Evolutionary conservation across 352 stramenopile species (phyloP).

Genomic region (Phytophthora cactorum): DNA sequence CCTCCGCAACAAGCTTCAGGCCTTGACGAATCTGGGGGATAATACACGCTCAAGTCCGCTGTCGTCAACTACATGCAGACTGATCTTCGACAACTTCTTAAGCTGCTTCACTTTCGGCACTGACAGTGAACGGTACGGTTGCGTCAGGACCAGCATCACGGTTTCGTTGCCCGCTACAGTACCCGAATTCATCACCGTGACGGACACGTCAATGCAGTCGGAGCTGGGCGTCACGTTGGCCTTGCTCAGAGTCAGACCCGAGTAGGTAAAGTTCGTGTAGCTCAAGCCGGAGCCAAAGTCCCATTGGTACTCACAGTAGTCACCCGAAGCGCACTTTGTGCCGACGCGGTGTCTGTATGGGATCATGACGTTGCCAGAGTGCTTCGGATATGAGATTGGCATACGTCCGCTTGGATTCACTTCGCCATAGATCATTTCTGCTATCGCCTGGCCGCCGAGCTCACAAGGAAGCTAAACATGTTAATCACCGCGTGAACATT

Average conservation of each 20-base stretch:
- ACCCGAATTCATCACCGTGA: too few relatives aligned
- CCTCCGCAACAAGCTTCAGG: background rate
- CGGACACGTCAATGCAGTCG: too few relatives aligned
- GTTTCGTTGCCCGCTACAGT: too few relatives aligned
- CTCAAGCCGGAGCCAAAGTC: too few relatives aligned
- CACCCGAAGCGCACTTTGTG: background rate
- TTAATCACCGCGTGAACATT: background rate
- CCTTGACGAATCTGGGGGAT: background rate
- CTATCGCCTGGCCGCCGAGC: background rate
- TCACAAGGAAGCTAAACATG: background rate
- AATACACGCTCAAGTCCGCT: background rate
- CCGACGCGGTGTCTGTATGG: background rate
- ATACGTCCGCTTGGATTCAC: background rate
- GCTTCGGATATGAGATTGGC: background rate
- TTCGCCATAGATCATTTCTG: background rate
- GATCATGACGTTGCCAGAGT: background rate
- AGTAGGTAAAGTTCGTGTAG: too few relatives aligned
- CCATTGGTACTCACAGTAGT: background rate
- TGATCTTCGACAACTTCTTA: too few relatives aligned
- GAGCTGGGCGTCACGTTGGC: too few relatives aligned
- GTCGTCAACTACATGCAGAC: background rate
- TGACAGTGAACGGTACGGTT: background rate
- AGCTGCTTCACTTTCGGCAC: too few relatives aligned
- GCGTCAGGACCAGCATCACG: background rate
- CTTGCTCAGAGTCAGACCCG: too few relatives aligned